Evolutionary conservation across 2,329 filamentous ascomycete species (phyloP).

Genomic region (Claviceps spartinae): DNA sequence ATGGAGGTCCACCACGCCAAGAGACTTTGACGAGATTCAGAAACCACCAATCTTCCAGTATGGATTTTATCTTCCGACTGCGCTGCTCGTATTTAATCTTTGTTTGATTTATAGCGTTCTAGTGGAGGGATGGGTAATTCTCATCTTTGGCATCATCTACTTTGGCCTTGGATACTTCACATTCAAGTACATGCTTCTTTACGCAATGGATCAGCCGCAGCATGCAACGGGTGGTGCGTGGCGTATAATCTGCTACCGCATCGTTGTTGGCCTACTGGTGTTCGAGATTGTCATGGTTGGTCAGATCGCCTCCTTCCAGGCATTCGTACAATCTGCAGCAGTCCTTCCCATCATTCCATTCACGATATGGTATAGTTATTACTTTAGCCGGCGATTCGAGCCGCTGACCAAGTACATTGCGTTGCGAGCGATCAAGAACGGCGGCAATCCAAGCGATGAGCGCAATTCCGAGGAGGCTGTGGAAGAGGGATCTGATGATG

Average conservation of each 20-base stretch:
- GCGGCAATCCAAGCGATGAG: slow-evolving; percentile 30
- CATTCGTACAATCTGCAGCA: slow-evolving; percentile 58
- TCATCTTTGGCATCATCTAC: slow-evolving; percentile 71
- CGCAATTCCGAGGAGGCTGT: slow-evolving; percentile 23
- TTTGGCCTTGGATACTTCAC: slow-evolving; percentile 75
- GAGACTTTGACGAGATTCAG: slow-evolving; percentile 73
- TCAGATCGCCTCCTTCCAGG: slow-evolving; percentile 60
- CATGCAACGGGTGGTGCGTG: slow-evolving; percentile 88
- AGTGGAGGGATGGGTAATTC: slow-evolving; percentile 63
- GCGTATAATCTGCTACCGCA: slow-evolving; percentile 90
- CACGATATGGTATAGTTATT: slow-evolving; percentile 82
- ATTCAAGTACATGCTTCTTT: slow-evolving; percentile 94
- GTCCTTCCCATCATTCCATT: slow-evolving; percentile 63
- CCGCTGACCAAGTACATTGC: slow-evolving; percentile 89
- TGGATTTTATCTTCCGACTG: slow-evolving; percentile 87
- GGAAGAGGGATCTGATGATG: slow-evolving; percentile 25
- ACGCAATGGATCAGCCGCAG: slow-evolving; percentile 95
- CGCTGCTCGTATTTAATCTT: slow-evolving; percentile 84
- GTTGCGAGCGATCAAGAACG: slow-evolving; percentile 62
- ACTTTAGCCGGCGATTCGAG: slow-evolving; percentile 68
- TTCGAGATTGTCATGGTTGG: slow-evolving; percentile 89
- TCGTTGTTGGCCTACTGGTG: slow-evolving; percentile 72
- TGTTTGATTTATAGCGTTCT: slow-evolving; percentile 91
- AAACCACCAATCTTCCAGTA: slow-evolving; percentile 85
- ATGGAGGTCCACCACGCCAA: slow-evolving; percentile 70